These are phyloP conservation scores for Aspergillus caelatus DNA, from an alignment of 2,329 filamentous ascomycete species.

Conservation along the genomic window DNA sequence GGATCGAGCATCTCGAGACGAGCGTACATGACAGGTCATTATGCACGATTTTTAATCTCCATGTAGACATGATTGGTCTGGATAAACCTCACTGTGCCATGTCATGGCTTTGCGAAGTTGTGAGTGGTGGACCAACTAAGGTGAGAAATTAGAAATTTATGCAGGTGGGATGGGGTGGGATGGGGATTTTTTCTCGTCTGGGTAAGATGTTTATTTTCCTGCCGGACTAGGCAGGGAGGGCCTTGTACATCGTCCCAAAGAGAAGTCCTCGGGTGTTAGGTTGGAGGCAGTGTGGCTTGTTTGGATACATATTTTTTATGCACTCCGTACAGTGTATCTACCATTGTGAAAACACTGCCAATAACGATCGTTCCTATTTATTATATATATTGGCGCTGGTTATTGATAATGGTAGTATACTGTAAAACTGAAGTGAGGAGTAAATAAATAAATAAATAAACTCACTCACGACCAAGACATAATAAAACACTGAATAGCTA, in stretches of 20 bases:
- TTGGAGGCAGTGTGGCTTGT: neutral
- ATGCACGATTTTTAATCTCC: neutral
- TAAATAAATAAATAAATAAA: too few species aligned
- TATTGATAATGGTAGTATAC: too few species aligned
- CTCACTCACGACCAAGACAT: neutral
- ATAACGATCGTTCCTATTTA: too few species aligned
- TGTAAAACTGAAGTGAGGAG: too few species aligned
- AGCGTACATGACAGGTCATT: neutral
- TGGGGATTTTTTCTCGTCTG: neutral
- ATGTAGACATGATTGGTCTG: neutral
- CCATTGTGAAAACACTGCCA: too few species aligned
- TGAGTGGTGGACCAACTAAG: neutral
- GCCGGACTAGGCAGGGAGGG: too few species aligned
- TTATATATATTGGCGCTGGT: too few species aligned
- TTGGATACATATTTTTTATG: neutral
- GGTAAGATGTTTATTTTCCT: neutral
- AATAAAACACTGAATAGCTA: neutral
- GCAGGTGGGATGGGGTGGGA: neutral
- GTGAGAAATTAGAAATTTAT: neutral
- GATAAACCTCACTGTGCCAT: neutral
- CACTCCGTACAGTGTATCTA: too few species aligned
- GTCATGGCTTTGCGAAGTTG: neutral
- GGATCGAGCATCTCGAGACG: neutral
- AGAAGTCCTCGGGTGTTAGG: too few species aligned
- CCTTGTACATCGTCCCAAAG: too few species aligned